Evolutionary conservation across 768 basidiomycete species (phyloP).

Genomic region (Rhizopogon vesiculosus): DNA sequence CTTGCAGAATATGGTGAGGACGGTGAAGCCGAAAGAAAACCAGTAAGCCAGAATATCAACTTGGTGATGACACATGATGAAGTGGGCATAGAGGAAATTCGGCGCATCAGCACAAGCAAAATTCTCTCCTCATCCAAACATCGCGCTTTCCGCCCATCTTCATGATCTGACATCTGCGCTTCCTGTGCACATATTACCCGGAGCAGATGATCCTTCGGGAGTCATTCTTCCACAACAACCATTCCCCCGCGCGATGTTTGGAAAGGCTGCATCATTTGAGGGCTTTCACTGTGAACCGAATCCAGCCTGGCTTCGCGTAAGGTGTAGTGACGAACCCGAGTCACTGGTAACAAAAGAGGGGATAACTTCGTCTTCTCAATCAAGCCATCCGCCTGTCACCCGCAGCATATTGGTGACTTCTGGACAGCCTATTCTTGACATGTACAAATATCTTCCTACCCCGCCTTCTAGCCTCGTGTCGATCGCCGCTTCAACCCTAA

Average conservation of each 20-base stretch:
- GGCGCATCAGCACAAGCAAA: conserved; percentile 48
- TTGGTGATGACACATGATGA: conserved; percentile 1
- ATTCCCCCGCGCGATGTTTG: conserved; percentile 89
- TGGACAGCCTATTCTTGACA: conserved; percentile 92
- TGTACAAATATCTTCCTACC: conserved; percentile 85
- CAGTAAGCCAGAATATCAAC: conserved; percentile 36
- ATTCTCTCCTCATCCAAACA: conserved; percentile 74
- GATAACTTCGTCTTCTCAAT: conserved; percentile 1
- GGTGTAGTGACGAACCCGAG: conserved; percentile 30
- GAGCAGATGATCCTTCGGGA: conserved; percentile 83
- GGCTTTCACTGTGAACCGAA: conserved; percentile 83
- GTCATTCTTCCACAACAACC: conserved; percentile 91
- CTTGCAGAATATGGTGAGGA: conserved; percentile 33
- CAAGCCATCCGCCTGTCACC: conserved; percentile 20
- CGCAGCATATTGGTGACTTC: conserved; percentile 78
- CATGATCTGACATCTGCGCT: conserved; percentile 72
- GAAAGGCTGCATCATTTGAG: conserved; percentile 48
- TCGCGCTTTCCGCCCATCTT: conserved; percentile 63
- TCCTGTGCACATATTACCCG: conserved; percentile 86
- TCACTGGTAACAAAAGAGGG: neutral
- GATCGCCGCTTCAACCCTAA: conserved; percentile 74
- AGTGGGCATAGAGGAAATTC: conserved; percentile 51
- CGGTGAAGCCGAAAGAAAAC: conserved; percentile 46
- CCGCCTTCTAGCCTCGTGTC: conserved; percentile 68
- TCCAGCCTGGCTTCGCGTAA: conserved; percentile 77